phyloP scores from a whole-genome alignment of 2,329 filamentous ascomycete species.

The Emmonsiellopsis sp. region DNA sequence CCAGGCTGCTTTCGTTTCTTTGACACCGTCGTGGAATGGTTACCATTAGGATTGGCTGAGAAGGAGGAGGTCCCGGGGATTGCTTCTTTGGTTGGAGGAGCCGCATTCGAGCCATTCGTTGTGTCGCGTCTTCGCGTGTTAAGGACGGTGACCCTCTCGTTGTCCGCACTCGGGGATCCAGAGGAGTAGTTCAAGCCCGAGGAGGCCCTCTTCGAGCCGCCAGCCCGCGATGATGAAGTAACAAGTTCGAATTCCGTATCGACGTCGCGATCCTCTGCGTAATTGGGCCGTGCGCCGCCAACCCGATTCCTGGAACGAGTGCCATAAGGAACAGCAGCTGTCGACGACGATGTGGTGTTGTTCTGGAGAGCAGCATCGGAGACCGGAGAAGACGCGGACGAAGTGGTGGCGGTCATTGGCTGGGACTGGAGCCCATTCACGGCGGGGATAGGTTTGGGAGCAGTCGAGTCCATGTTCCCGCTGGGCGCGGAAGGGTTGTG shows the following conservation, averaged over 20 bases:
- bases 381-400: constrained; percentile 22
- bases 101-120: constrained; percentile 23
- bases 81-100: constrained; percentile 30
- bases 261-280: constrained; percentile 85
- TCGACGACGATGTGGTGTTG: constrained; percentile 30
- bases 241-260: constrained; percentile 74
- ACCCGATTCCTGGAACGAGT: constrained; percentile 87
- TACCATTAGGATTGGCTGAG: constrained; percentile 39
- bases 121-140: constrained; percentile 32
- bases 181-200: constrained; percentile 19
- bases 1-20: constrained; percentile 78
- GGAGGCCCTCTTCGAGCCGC: constrained; percentile 21
- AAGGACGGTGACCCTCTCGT: constrained; percentile 29
- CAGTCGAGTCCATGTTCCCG: constrained; percentile 6
- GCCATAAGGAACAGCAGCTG: constrained; percentile 64
- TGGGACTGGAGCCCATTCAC: constrained; percentile 30
- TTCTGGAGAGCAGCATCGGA: constrained; percentile 17
- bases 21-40: constrained; percentile 41
- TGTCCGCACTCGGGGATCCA: constrained; percentile 24
- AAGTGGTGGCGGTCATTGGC: constrained; percentile 36
- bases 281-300: constrained; percentile 68
- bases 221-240: constrained; percentile 21
- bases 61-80: constrained; percentile 53
- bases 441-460: constrained; percentile 13
- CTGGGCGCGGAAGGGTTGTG: constrained; percentile 5